These are phyloP conservation scores for Chaetomium tenue DNA, from an alignment of 495 filamentous ascomycete genomes.

Conservation along the genomic window DNA sequence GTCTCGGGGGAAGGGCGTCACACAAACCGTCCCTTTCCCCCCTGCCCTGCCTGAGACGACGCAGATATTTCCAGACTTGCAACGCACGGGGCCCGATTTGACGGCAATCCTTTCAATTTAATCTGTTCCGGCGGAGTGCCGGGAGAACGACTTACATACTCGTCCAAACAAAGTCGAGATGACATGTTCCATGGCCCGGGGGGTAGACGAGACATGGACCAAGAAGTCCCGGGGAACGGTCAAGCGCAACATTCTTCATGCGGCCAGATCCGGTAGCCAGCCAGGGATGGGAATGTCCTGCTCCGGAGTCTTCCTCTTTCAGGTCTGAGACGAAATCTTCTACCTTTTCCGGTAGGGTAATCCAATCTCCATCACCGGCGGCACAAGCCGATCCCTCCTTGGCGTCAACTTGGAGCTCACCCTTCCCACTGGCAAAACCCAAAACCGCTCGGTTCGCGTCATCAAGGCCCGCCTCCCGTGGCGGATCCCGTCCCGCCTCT, in stretches of 20 bases:
- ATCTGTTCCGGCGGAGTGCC: constrained; percentile 6
- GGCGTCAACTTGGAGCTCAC: neutral
- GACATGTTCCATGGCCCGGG: constrained; percentile 16
- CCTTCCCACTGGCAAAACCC: neutral
- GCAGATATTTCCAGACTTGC: constrained; percentile 2
- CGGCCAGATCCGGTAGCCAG: constrained; percentile 28
- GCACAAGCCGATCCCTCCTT: constrained; percentile 21
- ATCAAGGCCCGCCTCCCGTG: constrained; percentile 21
- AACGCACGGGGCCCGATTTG: neutral
- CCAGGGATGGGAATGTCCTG: constrained; percentile 17
- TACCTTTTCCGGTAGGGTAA: constrained; percentile 21
- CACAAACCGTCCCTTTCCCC: neutral
- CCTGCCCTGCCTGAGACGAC: neutral
- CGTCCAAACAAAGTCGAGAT: neutral
- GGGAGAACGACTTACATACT: constrained; percentile 4
- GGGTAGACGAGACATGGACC: neutral
- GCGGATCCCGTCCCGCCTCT: constrained; percentile 14
- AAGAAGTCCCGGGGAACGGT: neutral
- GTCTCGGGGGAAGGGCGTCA: neutral
- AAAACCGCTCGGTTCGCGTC: constrained; percentile 26
- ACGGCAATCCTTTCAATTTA: constrained; percentile 13
- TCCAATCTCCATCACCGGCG: neutral
- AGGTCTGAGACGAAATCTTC: constrained; percentile 7
- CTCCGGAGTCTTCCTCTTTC: constrained; percentile 22
- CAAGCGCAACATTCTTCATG: constrained; percentile 8